Percentiles rank a stretch among this genome's conserved stretches.
Evolutionary conservation across 805 yeast species (phyloP).

Genomic region (Metschnikowia koreensis): DNA sequence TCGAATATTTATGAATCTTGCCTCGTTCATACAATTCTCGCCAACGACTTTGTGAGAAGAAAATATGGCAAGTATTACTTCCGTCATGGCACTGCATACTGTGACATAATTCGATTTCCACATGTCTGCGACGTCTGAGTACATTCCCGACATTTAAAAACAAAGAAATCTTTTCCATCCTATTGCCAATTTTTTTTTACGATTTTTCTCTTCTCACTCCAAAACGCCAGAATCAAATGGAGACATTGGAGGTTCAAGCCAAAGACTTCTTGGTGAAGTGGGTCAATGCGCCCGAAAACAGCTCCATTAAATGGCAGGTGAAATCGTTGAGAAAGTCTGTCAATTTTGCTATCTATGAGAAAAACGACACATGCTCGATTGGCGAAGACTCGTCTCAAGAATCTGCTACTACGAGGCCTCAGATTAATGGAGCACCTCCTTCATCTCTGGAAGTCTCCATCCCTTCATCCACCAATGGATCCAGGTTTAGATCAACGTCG

Average conservation of each 20-base stretch:
- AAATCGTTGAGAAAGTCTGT: constrained; percentile 60
- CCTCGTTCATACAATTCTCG: no score
- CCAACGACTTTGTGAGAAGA: no score
- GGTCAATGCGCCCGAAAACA: constrained; percentile 73
- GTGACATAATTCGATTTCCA: neutral
- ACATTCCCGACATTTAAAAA: neutral
- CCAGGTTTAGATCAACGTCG: constrained; percentile 27
- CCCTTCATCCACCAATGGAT: neutral
- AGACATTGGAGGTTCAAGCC: constrained; percentile 85
- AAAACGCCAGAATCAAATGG: constrained; percentile 49
- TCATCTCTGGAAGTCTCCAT: neutral
- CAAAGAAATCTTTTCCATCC: neutral
- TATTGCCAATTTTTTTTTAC: no score
- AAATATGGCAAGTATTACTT: neutral
- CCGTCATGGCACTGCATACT: neutral
- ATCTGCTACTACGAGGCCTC: neutral
- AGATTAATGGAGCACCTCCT: neutral
- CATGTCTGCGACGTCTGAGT: neutral
- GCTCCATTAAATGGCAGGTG: constrained; percentile 72
- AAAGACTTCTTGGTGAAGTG: constrained; percentile 88
- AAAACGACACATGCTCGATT: constrained; percentile 20
- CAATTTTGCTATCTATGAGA: constrained; percentile 40
- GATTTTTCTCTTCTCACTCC: neutral
- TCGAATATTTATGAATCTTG: neutral
- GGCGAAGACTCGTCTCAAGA: neutral